Conservation (phyloP, 306 rosid species). For the Acacia acuminata region DNA sequence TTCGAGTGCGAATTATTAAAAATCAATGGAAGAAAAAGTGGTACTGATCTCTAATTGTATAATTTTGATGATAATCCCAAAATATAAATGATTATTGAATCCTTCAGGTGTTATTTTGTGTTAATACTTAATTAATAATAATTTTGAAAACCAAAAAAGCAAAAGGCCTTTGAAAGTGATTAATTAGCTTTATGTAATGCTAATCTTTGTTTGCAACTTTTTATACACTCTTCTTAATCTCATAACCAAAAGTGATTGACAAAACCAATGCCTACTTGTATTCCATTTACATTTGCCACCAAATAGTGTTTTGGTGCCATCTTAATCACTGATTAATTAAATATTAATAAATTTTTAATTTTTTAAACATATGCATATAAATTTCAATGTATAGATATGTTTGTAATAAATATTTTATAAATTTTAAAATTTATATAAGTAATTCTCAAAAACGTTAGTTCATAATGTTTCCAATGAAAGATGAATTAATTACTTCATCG, state of each 20-base stretch:
- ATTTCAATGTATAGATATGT: no score
- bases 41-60: not conserved
- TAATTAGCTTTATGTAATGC: not conserved
- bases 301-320: not conserved
- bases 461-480: not conserved
- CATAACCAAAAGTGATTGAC: not conserved
- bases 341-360: not conserved
- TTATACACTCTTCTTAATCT: not conserved
- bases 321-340: not conserved
- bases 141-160: not conserved
- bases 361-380: no score
- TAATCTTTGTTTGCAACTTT: not conserved
- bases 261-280: conserved; percentile 13
- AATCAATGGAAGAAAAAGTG: not conserved
- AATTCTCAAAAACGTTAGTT: not conserved
- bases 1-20: conserved; percentile 16
- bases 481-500: not conserved
- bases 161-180: conserved; percentile 14
- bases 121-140: not conserved
- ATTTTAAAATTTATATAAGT: not conserved
- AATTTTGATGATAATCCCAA: not conserved
- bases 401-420: no score
- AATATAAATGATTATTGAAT: conserved; percentile 1
- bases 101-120: not conserved
- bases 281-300: conserved; percentile 27